Conservation (phyloP, 2,329 filamentous ascomycete species). For the Epichloe hybrida region DNA sequence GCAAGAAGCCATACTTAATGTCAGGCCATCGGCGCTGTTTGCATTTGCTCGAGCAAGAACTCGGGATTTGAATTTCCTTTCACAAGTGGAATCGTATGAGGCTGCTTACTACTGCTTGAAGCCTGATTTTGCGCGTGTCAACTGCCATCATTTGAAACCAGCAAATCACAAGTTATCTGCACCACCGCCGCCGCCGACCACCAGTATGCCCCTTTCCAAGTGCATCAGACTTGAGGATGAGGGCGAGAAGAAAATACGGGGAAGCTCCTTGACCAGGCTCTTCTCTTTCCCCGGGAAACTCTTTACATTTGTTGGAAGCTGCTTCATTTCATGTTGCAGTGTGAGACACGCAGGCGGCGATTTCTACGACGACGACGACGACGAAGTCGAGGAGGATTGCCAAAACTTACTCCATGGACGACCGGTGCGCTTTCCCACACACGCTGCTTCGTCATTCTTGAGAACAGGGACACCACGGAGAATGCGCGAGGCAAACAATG, state of each 20-base stretch:
- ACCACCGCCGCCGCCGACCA: background rate
- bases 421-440: constrained; percentile 17
- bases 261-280: background rate
- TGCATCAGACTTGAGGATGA: constrained; percentile 21
- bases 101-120: too few species aligned
- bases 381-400: constrained; percentile 11
- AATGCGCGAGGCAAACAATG: constrained; percentile 25
- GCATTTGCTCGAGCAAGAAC: background rate
- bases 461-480: constrained; percentile 26
- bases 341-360: constrained; percentile 7
- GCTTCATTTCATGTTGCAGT: constrained; percentile 6
- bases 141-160: too few species aligned
- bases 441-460: constrained; percentile 28
- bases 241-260: constrained; percentile 15
- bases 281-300: background rate
- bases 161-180: background rate
- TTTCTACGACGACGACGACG: constrained; percentile 9
- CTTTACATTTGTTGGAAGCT: background rate
- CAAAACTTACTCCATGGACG: constrained; percentile 1
- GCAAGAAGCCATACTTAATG: background rate
- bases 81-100: background rate
- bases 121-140: too few species aligned
- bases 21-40: background rate
- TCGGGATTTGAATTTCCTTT: background rate
- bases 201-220: background rate